Base-by-base conservation (phyloP, 441 rosid genomes). In the Dalechampia spathulata region DNA sequence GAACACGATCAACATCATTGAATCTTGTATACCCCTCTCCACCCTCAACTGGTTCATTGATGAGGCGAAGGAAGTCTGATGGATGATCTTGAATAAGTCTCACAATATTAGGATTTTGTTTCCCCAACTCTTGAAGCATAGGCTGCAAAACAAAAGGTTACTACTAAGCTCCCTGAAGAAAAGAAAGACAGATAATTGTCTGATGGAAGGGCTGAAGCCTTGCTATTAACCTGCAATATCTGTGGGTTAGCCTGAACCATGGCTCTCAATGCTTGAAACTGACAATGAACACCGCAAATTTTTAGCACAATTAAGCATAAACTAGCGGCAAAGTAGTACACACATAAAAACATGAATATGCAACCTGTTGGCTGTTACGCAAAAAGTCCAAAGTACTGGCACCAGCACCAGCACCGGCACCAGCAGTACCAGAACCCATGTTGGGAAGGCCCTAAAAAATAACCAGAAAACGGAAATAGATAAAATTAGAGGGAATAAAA, bases 161-260 rank as follows among this genome's bases (percentile, higher is more conserved):
- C n/a, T n/a, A n/a, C n/a, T n/a, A n/a, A n/a, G n/a, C n/a, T n/a
- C n/a, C n/a, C n/a, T n/a, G n/a, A n/a, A n/a, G n/a, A n/a, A n/a
- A n/a, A n/a, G n/a, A n/a, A n/a, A n/a, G n/a, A n/a, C n/a, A n/a
- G n/a, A n/a, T n/a, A n/a, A n/a, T n/a, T n/a, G n/a, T n/a, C n/a
- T n/a, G n/a, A n/a, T n/a, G n/a, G n/a, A n/a, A n/a, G n/a, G n/a
- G n/a, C n/a, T n/a, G n/a, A n/a, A n/a, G n/a, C n/a, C n/a, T n/a
- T n/a, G 40, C 42, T 6, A 13, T 43, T 20, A 62, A 80, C 95
- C 95, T 86, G 95, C 46, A 86, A 75, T 62, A 87, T 84, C 72
- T 87, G 95, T 25, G 91, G 95, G 65, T 87, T 87, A 5, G 96
- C 84, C 71, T 87, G 96, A 45, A 87, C 96, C 96, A 85, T 87